phyloP scores from a whole-genome alignment of 1,284 basidiomycete species.

The Rhizoctonia solani region DNA sequence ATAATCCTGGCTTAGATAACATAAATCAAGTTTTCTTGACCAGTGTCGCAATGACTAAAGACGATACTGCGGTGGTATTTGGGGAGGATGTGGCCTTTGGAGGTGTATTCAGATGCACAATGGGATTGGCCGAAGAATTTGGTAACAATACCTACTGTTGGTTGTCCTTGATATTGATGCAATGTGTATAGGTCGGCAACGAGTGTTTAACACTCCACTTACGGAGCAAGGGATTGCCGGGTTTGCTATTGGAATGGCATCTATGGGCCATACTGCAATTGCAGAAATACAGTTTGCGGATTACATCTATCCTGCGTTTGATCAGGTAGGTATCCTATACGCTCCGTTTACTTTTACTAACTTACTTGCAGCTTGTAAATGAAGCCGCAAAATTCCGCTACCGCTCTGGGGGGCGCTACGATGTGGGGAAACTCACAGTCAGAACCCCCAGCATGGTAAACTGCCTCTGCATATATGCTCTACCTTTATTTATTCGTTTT shows the following conservation, averaged over 20 bases:
- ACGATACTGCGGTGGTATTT: constrained; percentile 86
- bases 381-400: constrained; percentile 94
- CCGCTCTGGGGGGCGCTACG: constrained; percentile 82
- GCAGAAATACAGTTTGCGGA: constrained; percentile 90
- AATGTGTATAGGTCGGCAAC: constrained; percentile 67
- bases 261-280: constrained; percentile 93
- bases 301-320: constrained; percentile 90
- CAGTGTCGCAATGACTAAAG: constrained; percentile 80
- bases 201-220: constrained; percentile 94
- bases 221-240: constrained; percentile 96
- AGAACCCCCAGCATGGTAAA: constrained; percentile 79
- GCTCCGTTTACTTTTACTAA: not conserved
- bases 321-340: constrained; percentile 62
- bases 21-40: constrained; percentile 1
- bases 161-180: constrained; percentile 4
- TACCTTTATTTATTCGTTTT: not conserved
- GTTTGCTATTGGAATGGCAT: constrained; percentile 89
- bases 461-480: not conserved
- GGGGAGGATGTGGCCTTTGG: constrained; percentile 95
- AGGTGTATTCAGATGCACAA: constrained; percentile 88
- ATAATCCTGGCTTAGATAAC: not conserved
- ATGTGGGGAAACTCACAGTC: constrained; percentile 84
- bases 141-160: constrained; percentile 52
- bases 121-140: constrained; percentile 92
- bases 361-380: constrained; percentile 74